Evolutionary conservation across 2,329 filamentous ascomycete genomes (phyloP), one percentile per base, ranked within the genome.

Genomic region (Penicillium sp.): DNA sequence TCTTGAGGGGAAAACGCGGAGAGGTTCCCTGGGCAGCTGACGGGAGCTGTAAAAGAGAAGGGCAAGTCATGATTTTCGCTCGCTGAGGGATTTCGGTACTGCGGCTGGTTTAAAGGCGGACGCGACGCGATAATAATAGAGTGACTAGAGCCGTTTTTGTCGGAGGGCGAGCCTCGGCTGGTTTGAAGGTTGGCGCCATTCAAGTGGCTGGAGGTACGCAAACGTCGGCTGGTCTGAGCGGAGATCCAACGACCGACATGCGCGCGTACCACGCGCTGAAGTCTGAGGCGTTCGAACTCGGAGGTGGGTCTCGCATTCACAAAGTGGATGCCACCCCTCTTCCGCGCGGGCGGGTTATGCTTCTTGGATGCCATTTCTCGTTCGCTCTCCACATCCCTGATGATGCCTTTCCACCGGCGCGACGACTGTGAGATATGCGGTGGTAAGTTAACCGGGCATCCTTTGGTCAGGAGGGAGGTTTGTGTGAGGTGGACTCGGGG

Each of bases 171-270:
- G 3, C 19, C 35, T 42, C 39, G 39, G 39, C 5, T 42, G 39
- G 19, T 13, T 13, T 13, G 39, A 42, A 14, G 19, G 11, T 21
- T 22, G 39, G 24, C 44, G 31, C 31, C 31, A 16, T 33, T 16
- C 14, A 16, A 33, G 31, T 33, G 31, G n/a, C 47, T 27, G 33
- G 49, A 42, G 37, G 39, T 31, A 42, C 31, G 46, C 13, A 48
- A 63, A n/a, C 68, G 68, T 29, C 70, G 69, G 57, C 68, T 73
- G 31, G 70, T 71, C 52, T 73, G 71, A 21, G 70, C 68, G 51
- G 71, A 73, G 46, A 73, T 73, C 71, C 69, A 73, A 60, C 66
- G 64, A n/a, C 71, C 71, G 13, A 73, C 71, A 54, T 73, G 71
- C 8, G 70, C 70, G 46, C 70, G 67, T n/a, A 73, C 71, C 45